Percentiles rank a stretch among this genome's conserved stretches.
Conservation (phyloP, 169 alveolate species). For the Plasmodium falciparum region DNA sequence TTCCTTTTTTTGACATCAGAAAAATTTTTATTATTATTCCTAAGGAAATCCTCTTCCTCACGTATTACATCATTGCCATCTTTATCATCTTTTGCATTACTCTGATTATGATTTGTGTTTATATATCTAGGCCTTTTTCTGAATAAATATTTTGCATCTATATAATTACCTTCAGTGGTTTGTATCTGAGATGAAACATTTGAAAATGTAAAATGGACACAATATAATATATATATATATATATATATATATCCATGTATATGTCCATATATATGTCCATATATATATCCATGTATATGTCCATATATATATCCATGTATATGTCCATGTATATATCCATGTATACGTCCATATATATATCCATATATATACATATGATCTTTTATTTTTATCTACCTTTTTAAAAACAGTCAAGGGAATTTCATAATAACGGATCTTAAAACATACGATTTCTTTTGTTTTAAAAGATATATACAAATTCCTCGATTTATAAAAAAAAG, state of each 20-base stretch:
- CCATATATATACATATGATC: not conserved
- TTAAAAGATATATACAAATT: constrained; percentile 29
- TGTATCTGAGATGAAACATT: constrained; percentile 13
- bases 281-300: no score
- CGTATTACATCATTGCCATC: not conserved
- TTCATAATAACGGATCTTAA: constrained; percentile 18
- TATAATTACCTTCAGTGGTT: constrained; percentile 40
- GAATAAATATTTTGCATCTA: constrained; percentile 33
- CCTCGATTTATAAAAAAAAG: constrained; percentile 11
- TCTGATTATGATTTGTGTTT: not conserved
- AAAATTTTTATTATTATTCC: not conserved
- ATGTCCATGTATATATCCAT: no score
- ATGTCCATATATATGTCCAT: not conserved
- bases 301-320: not conserved
- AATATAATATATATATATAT: no score
- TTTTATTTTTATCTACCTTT: constrained; percentile 14
- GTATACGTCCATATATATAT: not conserved
- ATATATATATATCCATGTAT: no score
- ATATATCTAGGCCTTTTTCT: not conserved
- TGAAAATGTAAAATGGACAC: not conserved
- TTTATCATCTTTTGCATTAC: not conserved
- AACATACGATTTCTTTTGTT: constrained; percentile 47
- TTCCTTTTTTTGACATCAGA: not conserved
- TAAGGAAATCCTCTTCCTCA: no score
- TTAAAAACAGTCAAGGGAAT: constrained; percentile 21